phyloP scores from a whole-genome alignment of 768 basidiomycete genomes.

The Asterophora parasitica region DNA sequence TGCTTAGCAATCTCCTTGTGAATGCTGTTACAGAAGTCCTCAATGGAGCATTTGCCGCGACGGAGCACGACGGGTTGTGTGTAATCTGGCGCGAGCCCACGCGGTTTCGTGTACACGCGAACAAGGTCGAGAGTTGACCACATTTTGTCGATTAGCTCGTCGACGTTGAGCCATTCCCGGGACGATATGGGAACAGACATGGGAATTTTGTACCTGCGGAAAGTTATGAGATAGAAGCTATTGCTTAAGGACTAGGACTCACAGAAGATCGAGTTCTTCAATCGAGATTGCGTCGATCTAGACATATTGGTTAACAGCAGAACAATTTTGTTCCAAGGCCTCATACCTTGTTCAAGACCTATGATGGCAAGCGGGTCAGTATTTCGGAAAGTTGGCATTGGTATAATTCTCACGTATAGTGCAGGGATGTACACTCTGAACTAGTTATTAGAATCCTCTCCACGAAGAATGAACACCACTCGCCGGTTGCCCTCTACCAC shows the following conservation, averaged over 20 bases:
- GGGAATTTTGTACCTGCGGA: conserved; percentile 80
- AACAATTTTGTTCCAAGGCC: neutral
- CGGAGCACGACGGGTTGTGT: conserved; percentile 83
- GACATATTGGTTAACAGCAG: conserved; percentile 3
- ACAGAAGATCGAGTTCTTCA: conserved; percentile 93
- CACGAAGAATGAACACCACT: conserved; percentile 12
- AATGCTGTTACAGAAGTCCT: conserved; percentile 89
- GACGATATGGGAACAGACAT: conserved; percentile 94
- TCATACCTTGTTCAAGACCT: conserved; percentile 81
- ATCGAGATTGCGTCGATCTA: conserved; percentile 97
- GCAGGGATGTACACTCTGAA: conserved; percentile 90
- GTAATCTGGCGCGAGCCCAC: conserved; percentile 89
- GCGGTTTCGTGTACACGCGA: conserved; percentile 94
- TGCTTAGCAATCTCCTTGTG: conserved; percentile 98
- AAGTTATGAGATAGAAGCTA: conserved; percentile 1
- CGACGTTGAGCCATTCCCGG: conserved; percentile 92
- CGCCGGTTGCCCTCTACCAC: conserved; percentile 94
- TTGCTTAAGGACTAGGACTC: conserved; percentile 22
- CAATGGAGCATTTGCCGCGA: conserved; percentile 58
- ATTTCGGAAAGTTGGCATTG: neutral
- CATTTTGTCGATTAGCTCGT: conserved; percentile 90
- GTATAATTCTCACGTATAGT: conserved; percentile 60
- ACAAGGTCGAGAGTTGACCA: conserved; percentile 92
- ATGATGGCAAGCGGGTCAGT: conserved; percentile 1
- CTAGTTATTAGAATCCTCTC: neutral